A percentile compares a stretch with the other conserved stretches of the same genome.
Conservation (phyloP, 352 stramenopile genomes). For the Thalassiosira allenii region DNA sequence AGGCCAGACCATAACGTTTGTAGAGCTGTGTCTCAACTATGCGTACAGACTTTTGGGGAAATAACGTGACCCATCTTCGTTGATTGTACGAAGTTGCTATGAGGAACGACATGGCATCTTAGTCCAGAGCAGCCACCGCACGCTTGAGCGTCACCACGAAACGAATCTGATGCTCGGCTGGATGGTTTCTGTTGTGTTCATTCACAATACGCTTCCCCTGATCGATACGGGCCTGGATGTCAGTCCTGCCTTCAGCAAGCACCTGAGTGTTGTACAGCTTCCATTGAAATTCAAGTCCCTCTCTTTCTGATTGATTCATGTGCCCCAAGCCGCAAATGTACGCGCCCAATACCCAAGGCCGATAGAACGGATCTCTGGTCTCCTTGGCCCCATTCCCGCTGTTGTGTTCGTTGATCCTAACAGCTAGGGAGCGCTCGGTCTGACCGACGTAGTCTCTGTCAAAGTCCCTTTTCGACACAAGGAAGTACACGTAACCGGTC, state of each 20-base stretch:
- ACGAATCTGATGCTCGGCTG: background rate
- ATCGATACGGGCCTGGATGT: constrained; percentile 16
- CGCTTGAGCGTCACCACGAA: background rate
- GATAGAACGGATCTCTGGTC: background rate
- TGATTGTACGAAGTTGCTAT: too few species aligned
- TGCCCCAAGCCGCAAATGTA: constrained; percentile 12
- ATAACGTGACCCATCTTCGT: too few species aligned
- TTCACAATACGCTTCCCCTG: constrained; percentile 18
- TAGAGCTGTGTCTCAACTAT: too few species aligned
- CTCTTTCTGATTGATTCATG: background rate
- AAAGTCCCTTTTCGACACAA: constrained; percentile 14
- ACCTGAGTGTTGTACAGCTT: constrained; percentile 13
- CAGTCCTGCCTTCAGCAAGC: background rate
- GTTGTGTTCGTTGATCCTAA: constrained; percentile 13
- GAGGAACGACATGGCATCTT: too few species aligned
- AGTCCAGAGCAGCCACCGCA: too few species aligned
- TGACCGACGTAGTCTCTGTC: constrained; percentile 31
- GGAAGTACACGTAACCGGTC: constrained; percentile 36
- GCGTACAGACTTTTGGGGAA: too few species aligned
- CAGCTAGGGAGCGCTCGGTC: constrained; percentile 9
- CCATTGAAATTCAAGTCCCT: constrained; percentile 18
- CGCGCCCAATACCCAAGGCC: background rate
- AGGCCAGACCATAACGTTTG: too few species aligned
- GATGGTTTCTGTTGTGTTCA: constrained; percentile 7
- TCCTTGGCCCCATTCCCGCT: background rate